Percentiles rank a stretch among this genome's conserved stretches.
These are phyloP conservation scores for Eimeria praecox DNA, from an alignment of 169 alveolate genomes.

Conservation along the genomic window DNA sequence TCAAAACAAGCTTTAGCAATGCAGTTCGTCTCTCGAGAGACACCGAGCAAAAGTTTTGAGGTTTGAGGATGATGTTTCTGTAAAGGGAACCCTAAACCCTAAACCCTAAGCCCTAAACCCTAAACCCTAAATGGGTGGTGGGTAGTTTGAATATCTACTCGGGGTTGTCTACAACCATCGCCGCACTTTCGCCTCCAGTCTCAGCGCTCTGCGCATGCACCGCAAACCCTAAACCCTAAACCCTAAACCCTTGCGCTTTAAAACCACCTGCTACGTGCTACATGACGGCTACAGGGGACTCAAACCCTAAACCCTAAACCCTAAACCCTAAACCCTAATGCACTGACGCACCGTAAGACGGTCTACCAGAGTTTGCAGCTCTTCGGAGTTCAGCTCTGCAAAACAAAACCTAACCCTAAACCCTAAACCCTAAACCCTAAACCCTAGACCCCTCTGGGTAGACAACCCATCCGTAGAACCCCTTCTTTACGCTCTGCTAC, in stretches of 20 bases:
- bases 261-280: background rate
- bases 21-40: constrained; percentile 12
- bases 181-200: constrained; percentile 27
- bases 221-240: constrained; percentile 40
- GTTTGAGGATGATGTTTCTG: background rate
- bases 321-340: constrained; percentile 42
- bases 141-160: background rate
- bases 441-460: constrained; percentile 6
- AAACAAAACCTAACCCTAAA: background rate
- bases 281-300: background rate
- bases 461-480: background rate
- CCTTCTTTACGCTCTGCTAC: background rate
- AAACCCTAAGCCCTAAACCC: constrained; percentile 23
- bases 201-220: constrained; percentile 60
- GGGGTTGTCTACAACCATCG: constrained; percentile 61
- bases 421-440: constrained; percentile 38
- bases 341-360: constrained; percentile 52
- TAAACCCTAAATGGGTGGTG: constrained; percentile 12
- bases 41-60: background rate
- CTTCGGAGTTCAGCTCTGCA: constrained; percentile 65
- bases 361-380: constrained; percentile 63
- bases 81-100: background rate
- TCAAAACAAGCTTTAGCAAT: background rate
- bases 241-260: background rate
- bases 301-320: background rate